A percentile compares a stretch with the other conserved stretches of the same genome.
These are phyloP conservation scores for Hypoxylon fragiforme DNA, from an alignment of 495 filamentous ascomycete species.

Conservation along the genomic window DNA sequence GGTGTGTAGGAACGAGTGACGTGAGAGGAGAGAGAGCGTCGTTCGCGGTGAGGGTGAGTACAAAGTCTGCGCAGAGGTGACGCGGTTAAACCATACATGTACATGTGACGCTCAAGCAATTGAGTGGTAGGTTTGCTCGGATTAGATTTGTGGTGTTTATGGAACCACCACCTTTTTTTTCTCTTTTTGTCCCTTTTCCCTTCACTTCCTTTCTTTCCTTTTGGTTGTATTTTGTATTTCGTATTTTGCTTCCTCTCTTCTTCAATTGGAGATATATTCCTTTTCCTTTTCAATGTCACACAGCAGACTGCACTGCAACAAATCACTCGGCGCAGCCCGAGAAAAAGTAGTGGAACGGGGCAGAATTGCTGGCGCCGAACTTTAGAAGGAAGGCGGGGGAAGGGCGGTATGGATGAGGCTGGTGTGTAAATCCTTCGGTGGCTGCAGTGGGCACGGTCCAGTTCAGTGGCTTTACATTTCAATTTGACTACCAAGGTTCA, in stretches of 20 bases:
- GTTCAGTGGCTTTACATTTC: no score
- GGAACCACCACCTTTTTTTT: constrained; percentile 12
- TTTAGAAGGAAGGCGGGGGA: no score
- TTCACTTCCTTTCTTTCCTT: no score
- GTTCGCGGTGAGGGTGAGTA: constrained; percentile 3
- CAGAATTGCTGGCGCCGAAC: background rate
- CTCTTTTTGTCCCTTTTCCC: constrained; percentile 1
- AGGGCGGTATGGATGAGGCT: constrained; percentile 7
- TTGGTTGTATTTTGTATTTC: background rate
- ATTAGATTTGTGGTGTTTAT: background rate
- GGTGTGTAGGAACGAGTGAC: constrained; percentile 7
- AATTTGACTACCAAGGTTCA: no score
- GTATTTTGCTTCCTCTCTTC: background rate
- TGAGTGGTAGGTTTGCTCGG: background rate
- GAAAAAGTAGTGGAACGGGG: constrained; percentile 11
- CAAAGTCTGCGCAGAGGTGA: constrained; percentile 7
- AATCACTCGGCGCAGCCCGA: constrained; percentile 19
- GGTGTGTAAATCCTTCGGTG: no score
- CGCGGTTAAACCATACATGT: constrained; percentile 16
- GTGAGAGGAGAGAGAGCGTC: background rate
- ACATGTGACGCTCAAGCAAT: constrained; percentile 18
- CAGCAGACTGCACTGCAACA: constrained; percentile 18
- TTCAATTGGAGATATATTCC: no score
- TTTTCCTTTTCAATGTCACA: background rate
- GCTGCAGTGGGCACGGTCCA: no score